Evolutionary conservation across 2,329 filamentous ascomycete genomes (phyloP).

Genomic region (Calonectria hongkongensis): DNA sequence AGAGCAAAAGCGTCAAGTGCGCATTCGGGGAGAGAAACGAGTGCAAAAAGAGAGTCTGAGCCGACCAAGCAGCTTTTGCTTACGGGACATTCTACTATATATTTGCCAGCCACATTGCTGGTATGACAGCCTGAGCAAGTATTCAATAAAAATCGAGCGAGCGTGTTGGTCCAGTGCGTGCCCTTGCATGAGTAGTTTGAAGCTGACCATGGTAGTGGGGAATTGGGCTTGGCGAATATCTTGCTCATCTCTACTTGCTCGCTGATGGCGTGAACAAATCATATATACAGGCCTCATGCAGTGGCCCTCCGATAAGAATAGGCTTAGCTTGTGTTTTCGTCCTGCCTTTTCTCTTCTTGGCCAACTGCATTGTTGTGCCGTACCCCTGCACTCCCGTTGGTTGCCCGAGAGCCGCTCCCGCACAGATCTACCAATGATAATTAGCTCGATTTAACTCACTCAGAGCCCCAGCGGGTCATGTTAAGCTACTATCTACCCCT

Average conservation of each 20-base stretch:
- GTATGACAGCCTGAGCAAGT: constrained; percentile 16
- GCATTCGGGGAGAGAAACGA: not conserved
- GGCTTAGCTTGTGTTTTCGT: not conserved
- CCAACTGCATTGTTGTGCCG: not conserved
- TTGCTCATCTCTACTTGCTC: constrained; percentile 8
- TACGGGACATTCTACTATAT: constrained; percentile 4
- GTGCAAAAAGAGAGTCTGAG: too few species aligned
- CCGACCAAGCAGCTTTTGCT: not conserved
- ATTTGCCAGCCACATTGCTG: not conserved
- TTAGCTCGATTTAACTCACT: constrained; percentile 42
- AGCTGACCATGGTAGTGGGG: not conserved
- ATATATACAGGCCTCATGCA: not conserved
- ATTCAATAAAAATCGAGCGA: not conserved
- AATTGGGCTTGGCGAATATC: constrained; percentile 3
- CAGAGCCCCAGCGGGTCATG: constrained; percentile 23
- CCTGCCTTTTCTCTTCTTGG: not conserved
- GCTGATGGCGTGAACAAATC: not conserved
- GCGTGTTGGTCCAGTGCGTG: not conserved
- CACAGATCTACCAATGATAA: constrained; percentile 38
- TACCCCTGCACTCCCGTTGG: not conserved
- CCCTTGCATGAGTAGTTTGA: constrained; percentile 14
- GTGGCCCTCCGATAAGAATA: not conserved
- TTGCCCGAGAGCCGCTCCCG: not conserved
- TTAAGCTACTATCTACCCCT: not conserved
- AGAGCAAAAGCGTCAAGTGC: not conserved